Base-by-base conservation (phyloP, 2,329 filamentous ascomycete species). In the Penicillium carneum region DNA sequence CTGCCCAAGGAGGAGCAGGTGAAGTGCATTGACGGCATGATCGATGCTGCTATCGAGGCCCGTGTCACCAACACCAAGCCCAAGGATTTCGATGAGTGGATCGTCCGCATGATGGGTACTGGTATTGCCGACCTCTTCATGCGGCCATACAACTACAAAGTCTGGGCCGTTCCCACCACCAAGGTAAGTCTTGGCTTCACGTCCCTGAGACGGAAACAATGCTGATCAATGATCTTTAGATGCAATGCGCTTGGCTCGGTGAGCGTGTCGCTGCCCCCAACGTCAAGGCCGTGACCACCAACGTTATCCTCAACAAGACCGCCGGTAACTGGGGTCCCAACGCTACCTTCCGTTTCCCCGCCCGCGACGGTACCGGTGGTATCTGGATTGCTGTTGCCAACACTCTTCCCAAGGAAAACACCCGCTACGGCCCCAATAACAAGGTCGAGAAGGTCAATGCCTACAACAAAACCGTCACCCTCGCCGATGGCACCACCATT, bases 71-170 rank as follows among this genome's bases (percentile, higher is more conserved):
- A 88, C 82, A 92, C 88, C 69, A 98, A 98, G 86, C 95, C 95
- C 72, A 90, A 93, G 84, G 86, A 96, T 83, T 99, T 99, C 74
- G 95, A 99, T 76, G 93, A 99, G 84, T 98, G 93, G 93, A 98
- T 98, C 75, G 79, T 98, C 72, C 89, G 95, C 74, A 96, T 90
- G 84, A 93, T 90, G 83, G 95, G 95, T 73, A 83, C 87, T 72
- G 94, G 94, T 72, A 86, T 99, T 74, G 94, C 93, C 69, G 88
- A 99, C 79, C 86, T 94, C 72, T 99, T 99, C 87, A 99, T 99
- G 95, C 87, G 95, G 73, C 95, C 95, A 57, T 99, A 99, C 87
- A 99, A 99, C 88, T 99, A 90, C 89, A 99, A 99, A 84, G 95
- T 99, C 77, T 99, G 95, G 95, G 95, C 95, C 65, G 94, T 98